phyloP scores from a whole-genome alignment of 1,284 basidiomycete genomes.

The Puccinia horiana region DNA sequence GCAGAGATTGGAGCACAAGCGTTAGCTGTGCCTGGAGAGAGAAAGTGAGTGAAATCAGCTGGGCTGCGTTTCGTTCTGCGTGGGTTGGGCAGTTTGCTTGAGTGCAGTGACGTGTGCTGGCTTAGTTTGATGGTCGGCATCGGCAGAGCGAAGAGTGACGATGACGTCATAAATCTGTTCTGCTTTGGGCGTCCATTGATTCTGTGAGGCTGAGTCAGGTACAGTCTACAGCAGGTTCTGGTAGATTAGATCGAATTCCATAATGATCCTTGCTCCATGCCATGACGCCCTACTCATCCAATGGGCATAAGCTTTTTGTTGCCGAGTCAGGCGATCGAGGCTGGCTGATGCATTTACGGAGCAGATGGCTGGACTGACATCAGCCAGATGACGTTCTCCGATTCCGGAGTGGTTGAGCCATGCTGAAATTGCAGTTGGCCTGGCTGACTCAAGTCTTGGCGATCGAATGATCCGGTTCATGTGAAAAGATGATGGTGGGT shows the following conservation, averaged over 20 bases:
- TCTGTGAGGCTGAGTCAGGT: no score
- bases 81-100: slow-evolving; percentile 64
- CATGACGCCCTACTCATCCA: slow-evolving; percentile 62
- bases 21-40: slow-evolving; percentile 63
- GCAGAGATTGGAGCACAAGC: slow-evolving; percentile 66
- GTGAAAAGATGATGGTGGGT: no score
- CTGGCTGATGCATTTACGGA: slow-evolving; percentile 68
- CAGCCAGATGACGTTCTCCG: slow-evolving; percentile 65
- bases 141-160: slow-evolving; percentile 36
- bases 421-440: no score
- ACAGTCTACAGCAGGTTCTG: no score
- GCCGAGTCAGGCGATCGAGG: slow-evolving; percentile 69
- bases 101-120: slow-evolving; percentile 66
- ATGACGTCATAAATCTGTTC: slow-evolving; percentile 52
- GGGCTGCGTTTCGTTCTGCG: slow-evolving; percentile 67
- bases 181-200: slow-evolving; percentile 58
- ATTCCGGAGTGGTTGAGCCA: slow-evolving; percentile 2
- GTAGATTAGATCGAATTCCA: slow-evolving; percentile 59
- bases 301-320: slow-evolving; percentile 76
- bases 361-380: slow-evolving; percentile 69
- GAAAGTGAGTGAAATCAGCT: slow-evolving; percentile 66
- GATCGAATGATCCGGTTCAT: no score
- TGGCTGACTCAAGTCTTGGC: no score
- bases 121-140: slow-evolving; percentile 16
- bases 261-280: slow-evolving; percentile 77